These are phyloP conservation scores for Polyplosphaeria fusca DNA, from an alignment of 495 filamentous ascomycete species.

Conservation along the genomic window DNA sequence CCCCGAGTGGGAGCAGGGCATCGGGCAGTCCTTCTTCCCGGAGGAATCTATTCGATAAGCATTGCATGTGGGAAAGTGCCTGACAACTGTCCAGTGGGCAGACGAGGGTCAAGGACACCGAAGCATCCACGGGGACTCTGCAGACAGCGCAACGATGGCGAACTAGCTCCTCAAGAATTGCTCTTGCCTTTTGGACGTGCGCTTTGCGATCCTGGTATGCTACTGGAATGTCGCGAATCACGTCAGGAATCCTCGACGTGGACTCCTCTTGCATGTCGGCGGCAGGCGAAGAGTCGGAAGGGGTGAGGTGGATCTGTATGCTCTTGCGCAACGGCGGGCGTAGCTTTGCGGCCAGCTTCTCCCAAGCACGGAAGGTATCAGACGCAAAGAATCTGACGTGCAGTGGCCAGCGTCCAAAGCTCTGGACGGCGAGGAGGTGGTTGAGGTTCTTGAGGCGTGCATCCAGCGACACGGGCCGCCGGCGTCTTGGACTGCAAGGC, in stretches of 20 bases:
- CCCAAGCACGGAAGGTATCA: constrained; percentile 69
- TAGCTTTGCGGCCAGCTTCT: constrained; percentile 53
- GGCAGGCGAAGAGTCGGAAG: constrained; percentile 10
- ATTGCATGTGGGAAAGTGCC: constrained; percentile 68
- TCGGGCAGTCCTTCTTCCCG: constrained; percentile 42
- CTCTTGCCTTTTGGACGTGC: constrained; percentile 68
- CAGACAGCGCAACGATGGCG: constrained; percentile 66
- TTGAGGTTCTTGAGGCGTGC: constrained; percentile 73
- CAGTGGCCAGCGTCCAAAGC: constrained; percentile 80
- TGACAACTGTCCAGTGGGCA: constrained; percentile 68
- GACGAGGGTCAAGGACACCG: constrained; percentile 57
- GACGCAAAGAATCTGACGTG: constrained; percentile 72
- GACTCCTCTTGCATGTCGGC: constrained; percentile 45
- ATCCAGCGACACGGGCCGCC: constrained; percentile 52
- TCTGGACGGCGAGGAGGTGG: constrained; percentile 69
- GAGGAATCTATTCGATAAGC: constrained; percentile 68
- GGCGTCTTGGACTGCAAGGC: constrained; percentile 28
- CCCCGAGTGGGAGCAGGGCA: constrained; percentile 62
- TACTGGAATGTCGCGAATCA: constrained; percentile 51
- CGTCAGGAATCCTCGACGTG: constrained; percentile 4
- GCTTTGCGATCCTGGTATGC: constrained; percentile 63
- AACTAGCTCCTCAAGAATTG: constrained; percentile 58
- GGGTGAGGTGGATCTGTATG: constrained; percentile 51
- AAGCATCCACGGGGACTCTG: constrained; percentile 45
- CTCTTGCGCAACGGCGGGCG: constrained; percentile 48